These are phyloP conservation scores for Lichina pygmaea DNA, from an alignment of 495 filamentous ascomycete genomes.

Conservation along the genomic window DNA sequence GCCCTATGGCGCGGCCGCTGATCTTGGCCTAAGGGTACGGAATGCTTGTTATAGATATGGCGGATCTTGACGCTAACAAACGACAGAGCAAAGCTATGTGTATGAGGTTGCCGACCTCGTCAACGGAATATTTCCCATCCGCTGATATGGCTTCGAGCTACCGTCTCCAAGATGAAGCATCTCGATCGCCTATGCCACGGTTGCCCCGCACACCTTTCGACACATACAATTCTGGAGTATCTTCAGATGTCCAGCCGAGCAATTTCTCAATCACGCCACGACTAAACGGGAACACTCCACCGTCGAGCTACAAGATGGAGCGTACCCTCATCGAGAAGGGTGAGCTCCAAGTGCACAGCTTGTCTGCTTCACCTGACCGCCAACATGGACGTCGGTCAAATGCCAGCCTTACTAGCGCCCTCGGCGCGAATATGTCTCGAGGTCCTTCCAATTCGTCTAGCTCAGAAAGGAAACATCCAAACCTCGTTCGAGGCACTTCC, in stretches of 20 bases:
- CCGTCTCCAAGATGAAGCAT: conserved; percentile 14
- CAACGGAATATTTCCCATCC: conserved; percentile 40
- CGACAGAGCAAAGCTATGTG: conserved; percentile 27
- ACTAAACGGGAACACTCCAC: conserved; percentile 41
- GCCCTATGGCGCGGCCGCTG: no score
- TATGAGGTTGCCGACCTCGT: conserved; percentile 37
- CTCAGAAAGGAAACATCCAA: conserved; percentile 37
- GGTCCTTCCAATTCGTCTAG: conserved; percentile 31
- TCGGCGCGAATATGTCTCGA: conserved; percentile 45
- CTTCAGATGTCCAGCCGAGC: conserved; percentile 24
- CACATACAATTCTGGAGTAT: conserved; percentile 30
- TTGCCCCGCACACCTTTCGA: conserved; percentile 25
- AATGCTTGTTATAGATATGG: background rate
- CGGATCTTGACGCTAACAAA: conserved; percentile 3
- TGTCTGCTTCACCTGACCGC: conserved; percentile 47
- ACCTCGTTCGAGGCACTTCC: conserved; percentile 15
- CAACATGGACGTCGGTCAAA: conserved; percentile 15
- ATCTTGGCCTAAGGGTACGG: conserved; percentile 4
- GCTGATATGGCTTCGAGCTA: conserved; percentile 29
- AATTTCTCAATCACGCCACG: conserved; percentile 22
- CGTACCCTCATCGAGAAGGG: conserved; percentile 5
- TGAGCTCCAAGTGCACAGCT: conserved; percentile 23
- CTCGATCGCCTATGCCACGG: conserved; percentile 26
- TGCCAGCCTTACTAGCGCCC: conserved; percentile 30
- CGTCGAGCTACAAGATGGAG: conserved; percentile 8